A percentile compares a stretch with the other conserved stretches of the same genome.
Evolutionary conservation across 192 early-diverging fungal genomes (phyloP).

Genomic region (Lunasporangiospora selenospora): DNA sequence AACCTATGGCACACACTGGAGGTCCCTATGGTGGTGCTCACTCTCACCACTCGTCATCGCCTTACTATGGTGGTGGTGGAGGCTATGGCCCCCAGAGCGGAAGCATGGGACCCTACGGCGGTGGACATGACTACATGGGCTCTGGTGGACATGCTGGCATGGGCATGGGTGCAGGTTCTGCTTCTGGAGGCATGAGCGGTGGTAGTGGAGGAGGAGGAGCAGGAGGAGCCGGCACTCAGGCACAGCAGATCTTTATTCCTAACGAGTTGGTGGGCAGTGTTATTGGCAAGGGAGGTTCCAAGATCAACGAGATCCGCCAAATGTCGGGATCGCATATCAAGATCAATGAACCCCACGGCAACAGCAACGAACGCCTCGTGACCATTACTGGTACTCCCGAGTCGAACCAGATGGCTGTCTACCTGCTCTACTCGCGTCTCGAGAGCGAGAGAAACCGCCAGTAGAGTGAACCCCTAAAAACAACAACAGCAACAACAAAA

Average conservation of each 20-base stretch:
- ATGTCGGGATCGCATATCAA: slow-evolving; percentile 86
- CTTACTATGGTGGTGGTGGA: no score
- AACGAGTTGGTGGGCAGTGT: slow-evolving; percentile 86
- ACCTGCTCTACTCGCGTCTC: slow-evolving; percentile 87
- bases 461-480: no score
- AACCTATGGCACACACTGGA: no score
- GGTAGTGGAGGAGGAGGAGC: background rate
- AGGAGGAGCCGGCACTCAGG: slow-evolving; percentile 48
- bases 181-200: slow-evolving; percentile 6
- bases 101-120: no score
- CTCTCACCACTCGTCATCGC: no score
- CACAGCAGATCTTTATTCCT: slow-evolving; percentile 70
- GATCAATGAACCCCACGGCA: slow-evolving; percentile 78
- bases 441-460: slow-evolving; percentile 77
- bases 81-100: no score
- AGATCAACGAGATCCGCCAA: slow-evolving; percentile 83
- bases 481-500: no score
- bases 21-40: no score
- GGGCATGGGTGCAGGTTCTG: no score
- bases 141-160: no score
- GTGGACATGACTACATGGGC: no score
- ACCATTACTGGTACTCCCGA: slow-evolving; percentile 91
- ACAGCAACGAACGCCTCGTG: slow-evolving; percentile 79
- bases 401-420: slow-evolving; percentile 91
- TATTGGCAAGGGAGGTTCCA: slow-evolving; percentile 91